These are phyloP conservation scores for Fusarium keratoplasticum DNA, from an alignment of 2,329 filamentous ascomycete species.

Conservation along the genomic window DNA sequence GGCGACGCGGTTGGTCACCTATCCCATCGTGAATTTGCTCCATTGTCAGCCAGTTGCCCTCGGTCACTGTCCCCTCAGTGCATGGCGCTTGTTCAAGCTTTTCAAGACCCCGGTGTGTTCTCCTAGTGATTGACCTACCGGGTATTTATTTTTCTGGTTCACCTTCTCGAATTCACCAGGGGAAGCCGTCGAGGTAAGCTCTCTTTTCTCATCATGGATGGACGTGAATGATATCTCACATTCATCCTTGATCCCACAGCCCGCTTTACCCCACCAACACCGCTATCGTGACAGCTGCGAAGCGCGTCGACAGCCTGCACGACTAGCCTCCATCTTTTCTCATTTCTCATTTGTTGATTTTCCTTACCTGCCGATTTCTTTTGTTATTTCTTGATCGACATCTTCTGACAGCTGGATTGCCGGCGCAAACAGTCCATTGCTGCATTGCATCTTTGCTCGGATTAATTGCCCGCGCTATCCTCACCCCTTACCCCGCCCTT, in stretches of 20 bases:
- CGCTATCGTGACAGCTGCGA: conserved; percentile 27
- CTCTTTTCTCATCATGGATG: conserved; percentile 4
- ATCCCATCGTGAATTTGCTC: conserved; percentile 5
- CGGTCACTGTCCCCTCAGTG: background rate
- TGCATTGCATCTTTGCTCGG: conserved; percentile 7
- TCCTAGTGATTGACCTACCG: background rate
- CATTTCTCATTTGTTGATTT: background rate
- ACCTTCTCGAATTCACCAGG: background rate
- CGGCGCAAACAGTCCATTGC: background rate
- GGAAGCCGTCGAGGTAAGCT: background rate
- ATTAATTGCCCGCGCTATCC: conserved; percentile 37
- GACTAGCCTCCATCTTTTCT: background rate
- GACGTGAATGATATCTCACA: conserved; percentile 3
- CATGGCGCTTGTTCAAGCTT: background rate
- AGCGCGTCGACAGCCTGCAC: conserved; percentile 4
- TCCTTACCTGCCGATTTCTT: background rate
- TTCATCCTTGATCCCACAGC: conserved; percentile 22
- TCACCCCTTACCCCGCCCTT: conserved; percentile 43
- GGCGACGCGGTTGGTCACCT: conserved; percentile 9
- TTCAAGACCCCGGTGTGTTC: background rate
- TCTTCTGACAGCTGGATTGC: background rate
- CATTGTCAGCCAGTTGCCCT: background rate
- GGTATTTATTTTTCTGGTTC: background rate
- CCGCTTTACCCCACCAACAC: conserved; percentile 27
- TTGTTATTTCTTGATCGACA: background rate